These are phyloP conservation scores for Trichoderma sp. DNA, from an alignment of 2,329 filamentous ascomycete genomes.

Conservation along the genomic window DNA sequence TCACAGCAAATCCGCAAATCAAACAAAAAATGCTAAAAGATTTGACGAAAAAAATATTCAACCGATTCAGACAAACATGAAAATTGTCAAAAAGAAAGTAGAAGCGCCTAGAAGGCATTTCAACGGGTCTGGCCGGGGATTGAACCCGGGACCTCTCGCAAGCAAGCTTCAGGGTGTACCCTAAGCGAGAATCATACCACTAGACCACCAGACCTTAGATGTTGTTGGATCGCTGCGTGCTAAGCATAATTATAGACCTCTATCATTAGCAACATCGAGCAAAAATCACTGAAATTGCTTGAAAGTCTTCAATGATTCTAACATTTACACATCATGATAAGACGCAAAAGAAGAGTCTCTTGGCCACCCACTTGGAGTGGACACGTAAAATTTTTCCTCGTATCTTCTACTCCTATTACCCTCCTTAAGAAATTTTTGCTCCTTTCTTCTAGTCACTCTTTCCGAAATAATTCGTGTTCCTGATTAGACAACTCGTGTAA, in stretches of 20 bases:
- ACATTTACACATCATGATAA: background rate
- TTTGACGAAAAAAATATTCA: background rate
- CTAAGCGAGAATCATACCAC: conserved; percentile 23
- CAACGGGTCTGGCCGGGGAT: conserved; percentile 47
- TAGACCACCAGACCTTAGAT: conserved; percentile 21
- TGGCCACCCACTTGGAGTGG: background rate
- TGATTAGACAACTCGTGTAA: background rate
- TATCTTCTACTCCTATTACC: background rate
- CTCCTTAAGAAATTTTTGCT: background rate
- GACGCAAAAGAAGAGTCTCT: background rate
- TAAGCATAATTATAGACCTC: background rate
- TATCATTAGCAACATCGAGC: background rate
- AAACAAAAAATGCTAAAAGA: background rate
- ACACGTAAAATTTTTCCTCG: background rate
- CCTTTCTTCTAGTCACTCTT: background rate
- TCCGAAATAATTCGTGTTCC: background rate
- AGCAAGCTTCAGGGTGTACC: conserved; percentile 13
- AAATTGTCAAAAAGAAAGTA: background rate
- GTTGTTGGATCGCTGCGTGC: background rate
- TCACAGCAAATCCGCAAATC: background rate
- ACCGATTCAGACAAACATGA: background rate
- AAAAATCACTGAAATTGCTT: background rate
- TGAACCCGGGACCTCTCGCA: conserved; percentile 51
- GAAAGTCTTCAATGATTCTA: background rate
- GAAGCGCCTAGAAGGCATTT: background rate